Base-by-base conservation (phyloP, 2,329 filamentous ascomycete genomes). In the Falciphora oryzae region DNA sequence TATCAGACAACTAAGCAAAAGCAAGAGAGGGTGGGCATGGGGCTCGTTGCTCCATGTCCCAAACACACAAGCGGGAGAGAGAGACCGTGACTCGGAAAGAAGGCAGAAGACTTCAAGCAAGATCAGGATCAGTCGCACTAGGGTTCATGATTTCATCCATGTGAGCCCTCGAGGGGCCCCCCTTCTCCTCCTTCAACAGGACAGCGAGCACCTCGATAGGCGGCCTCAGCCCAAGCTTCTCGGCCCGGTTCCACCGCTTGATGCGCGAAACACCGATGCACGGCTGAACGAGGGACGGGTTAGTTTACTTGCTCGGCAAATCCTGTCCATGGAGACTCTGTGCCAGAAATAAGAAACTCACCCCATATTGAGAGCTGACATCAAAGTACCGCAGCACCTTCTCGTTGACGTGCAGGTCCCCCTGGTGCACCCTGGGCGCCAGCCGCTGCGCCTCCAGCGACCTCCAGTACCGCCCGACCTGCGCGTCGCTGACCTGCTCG, bases 311-410 rank as follows among this genome's bases (percentile, higher is more conserved):
- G 44, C 44, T 53, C 64, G 61, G 35, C 35, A 38, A 35, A 35
- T n/a, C 32, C 10, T 3, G 32, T 13, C 32, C 32, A 35, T 32
- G 35, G 14, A 38, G 14, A n/a, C n/a, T n/a, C n/a, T n/a, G n/a
- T n/a, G n/a, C n/a, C n/a, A n/a, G n/a, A n/a, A n/a, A n/a, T n/a
- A n/a, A n/a, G n/a, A n/a, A n/a, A 87, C 91, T 80, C 86, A 96
- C 93, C 65, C 95, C 95, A 75, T 91, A 99, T 72, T 97, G 91
- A 66, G 85, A 91, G 72, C 89, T 95, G 69, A 96, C 89, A 75
- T 99, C 95, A 77, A 95, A 99, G 74, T 97, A 91, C 68, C 94
- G 83, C 71, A 98, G 77, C 31, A 98, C 87, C 80, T 94, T 97
- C 81, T 98, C 93, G 65, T 89, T 83, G 59, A 90, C 69, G 14